These are phyloP conservation scores for Cercospora nicotianae DNA, from an alignment of 2,329 filamentous ascomycete species.

Conservation along the genomic window DNA sequence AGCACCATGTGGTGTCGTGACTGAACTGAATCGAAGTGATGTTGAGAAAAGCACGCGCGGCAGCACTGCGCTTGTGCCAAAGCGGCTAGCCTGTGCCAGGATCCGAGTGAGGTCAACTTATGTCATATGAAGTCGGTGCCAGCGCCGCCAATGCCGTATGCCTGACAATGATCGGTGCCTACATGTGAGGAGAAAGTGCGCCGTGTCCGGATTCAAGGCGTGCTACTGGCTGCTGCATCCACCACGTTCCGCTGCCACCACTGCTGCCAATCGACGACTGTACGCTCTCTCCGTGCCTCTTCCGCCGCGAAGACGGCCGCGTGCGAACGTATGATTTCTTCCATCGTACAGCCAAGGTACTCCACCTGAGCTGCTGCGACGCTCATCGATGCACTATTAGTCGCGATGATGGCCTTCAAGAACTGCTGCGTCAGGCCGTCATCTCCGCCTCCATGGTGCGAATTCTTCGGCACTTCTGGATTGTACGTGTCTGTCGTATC, in stretches of 20 bases:
- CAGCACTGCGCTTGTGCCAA: background rate
- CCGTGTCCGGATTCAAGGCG: background rate
- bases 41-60: background rate
- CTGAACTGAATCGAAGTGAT: background rate
- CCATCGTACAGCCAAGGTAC: slow-evolving; percentile 77
- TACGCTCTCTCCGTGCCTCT: slow-evolving; percentile 69
- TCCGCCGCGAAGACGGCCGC: slow-evolving; percentile 93
- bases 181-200: background rate
- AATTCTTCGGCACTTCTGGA: slow-evolving; percentile 56
- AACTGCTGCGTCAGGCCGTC: slow-evolving; percentile 79
- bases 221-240: background rate
- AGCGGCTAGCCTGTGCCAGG: background rate
- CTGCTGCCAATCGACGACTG: slow-evolving; percentile 63
- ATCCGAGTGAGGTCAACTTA: background rate
- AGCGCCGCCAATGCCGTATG: background rate
- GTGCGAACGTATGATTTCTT: slow-evolving; percentile 86
- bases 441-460: slow-evolving; percentile 72
- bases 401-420: slow-evolving; percentile 74
- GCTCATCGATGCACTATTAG: slow-evolving; percentile 68
- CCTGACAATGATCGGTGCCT: background rate
- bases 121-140: background rate
- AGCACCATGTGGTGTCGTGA: background rate
- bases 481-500: slow-evolving; percentile 56
- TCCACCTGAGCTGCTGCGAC: slow-evolving; percentile 71
- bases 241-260: slow-evolving; percentile 25